Evolutionary conservation across 768 basidiomycete species (phyloP).

Genomic region (Lactarius psammicola): DNA sequence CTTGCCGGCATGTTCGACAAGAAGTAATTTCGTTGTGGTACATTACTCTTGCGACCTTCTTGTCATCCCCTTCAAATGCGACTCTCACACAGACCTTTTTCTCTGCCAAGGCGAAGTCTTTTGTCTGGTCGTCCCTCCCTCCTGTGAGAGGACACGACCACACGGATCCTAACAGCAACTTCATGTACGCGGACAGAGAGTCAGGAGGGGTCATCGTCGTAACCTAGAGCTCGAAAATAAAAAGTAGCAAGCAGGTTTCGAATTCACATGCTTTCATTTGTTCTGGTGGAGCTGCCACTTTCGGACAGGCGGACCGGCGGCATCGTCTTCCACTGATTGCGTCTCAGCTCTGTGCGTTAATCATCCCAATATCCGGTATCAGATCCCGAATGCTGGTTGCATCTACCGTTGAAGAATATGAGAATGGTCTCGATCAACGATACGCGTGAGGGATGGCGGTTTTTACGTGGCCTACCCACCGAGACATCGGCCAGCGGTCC

Average conservation of each 20-base stretch:
- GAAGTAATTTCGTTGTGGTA: constrained; percentile 1
- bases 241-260: not conserved
- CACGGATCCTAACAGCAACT: not conserved
- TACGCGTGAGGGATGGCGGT: not conserved
- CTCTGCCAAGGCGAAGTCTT: not conserved
- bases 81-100: not conserved
- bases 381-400: not conserved
- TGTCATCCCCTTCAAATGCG: not conserved
- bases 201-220: not conserved
- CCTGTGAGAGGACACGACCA: not conserved
- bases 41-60: not conserved
- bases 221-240: not conserved
- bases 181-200: not conserved
- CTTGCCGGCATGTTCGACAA: not conserved
- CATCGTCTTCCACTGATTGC: not conserved
- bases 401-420: not conserved
- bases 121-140: not conserved
- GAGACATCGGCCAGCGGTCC: constrained; percentile 13
- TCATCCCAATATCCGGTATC: constrained; percentile 1
- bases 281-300: not conserved
- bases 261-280: constrained; percentile 11
- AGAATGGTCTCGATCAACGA: not conserved
- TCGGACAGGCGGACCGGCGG: constrained; percentile 3
- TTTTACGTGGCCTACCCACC: not conserved
- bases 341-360: not conserved